A percentile compares a stretch with the other conserved stretches of the same genome.
phyloP scores from a whole-genome alignment of 2,329 filamentous ascomycete species.

The Alternaria novae-zelandiae region DNA sequence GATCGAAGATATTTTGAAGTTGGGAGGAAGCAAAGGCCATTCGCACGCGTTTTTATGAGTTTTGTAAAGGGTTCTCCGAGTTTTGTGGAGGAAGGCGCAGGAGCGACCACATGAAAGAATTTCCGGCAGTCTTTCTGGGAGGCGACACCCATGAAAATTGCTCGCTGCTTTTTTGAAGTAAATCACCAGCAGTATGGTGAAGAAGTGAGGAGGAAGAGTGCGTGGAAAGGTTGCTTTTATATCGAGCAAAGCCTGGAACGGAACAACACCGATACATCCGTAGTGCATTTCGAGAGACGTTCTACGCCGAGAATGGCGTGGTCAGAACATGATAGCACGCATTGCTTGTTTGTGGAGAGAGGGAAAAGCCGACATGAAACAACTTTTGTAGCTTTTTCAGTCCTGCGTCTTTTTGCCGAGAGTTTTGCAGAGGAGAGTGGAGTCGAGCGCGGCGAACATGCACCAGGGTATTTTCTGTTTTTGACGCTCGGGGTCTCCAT shows the following conservation, averaged over 20 bases:
- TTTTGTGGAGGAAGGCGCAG: not conserved
- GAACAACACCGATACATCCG: not conserved
- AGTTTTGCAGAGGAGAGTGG: no score
- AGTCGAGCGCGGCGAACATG: no score
- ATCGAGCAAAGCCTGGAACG: not conserved
- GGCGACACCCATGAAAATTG: no score
- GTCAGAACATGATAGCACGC: not conserved
- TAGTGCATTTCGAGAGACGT: not conserved
- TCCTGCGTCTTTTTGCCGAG: no score
- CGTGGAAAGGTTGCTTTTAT: not conserved
- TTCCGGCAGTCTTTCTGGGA: no score
- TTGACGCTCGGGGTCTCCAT: no score
- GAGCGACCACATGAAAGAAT: not conserved
- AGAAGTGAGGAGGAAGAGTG: not conserved
- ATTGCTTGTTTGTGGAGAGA: no score
- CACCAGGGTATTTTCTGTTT: no score
- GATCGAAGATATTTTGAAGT: not conserved
- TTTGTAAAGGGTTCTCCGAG: not conserved
- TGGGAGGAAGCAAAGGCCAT: not conserved
- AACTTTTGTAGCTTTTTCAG: no score
- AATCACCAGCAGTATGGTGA: not conserved
- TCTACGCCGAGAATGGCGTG: not conserved
- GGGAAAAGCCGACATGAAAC: no score
- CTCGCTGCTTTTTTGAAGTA: not conserved
- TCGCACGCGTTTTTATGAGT: accelerated